Conservation (phyloP, 2,329 filamentous ascomycete species). For the Pseudocercospora vitis region DNA sequence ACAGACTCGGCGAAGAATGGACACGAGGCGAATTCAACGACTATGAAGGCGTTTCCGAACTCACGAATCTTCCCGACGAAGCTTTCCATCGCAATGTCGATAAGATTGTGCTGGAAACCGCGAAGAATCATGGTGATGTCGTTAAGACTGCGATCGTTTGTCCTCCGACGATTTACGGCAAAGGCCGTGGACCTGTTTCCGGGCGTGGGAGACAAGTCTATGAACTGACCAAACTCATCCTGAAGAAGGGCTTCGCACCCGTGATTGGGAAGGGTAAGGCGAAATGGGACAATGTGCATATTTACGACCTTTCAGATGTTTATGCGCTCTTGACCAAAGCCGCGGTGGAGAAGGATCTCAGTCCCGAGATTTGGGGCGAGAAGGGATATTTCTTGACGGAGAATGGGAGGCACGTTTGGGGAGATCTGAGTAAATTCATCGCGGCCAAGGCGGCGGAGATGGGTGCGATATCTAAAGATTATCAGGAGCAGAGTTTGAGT, state of each 20-base stretch:
- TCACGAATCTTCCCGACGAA: constrained; percentile 55
- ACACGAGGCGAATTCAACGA: constrained; percentile 55
- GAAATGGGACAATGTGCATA: constrained; percentile 58
- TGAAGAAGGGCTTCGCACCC: constrained; percentile 56
- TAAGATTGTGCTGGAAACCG: constrained; percentile 60
- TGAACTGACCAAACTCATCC: constrained; percentile 52
- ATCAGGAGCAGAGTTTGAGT: constrained; percentile 56
- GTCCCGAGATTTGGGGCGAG: constrained; percentile 55
- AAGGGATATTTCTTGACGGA: constrained; percentile 68
- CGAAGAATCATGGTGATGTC: constrained; percentile 45
- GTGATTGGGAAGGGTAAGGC: constrained; percentile 59
- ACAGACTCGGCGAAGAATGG: constrained; percentile 49
- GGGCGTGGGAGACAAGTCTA: constrained; percentile 60
- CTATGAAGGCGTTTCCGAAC: constrained; percentile 56
- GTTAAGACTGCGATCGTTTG: constrained; percentile 66
- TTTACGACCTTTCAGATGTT: constrained; percentile 59
- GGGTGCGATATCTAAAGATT: constrained; percentile 53
- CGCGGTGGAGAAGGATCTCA: constrained; percentile 34
- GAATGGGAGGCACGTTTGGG: constrained; percentile 63
- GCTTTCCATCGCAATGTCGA: constrained; percentile 69
- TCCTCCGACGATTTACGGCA: constrained; percentile 55
- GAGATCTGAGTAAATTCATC: constrained; percentile 29
- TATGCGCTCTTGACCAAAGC: constrained; percentile 53
- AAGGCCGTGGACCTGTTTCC: constrained; percentile 55
- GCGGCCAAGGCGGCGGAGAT: constrained; percentile 28